Conservation (phyloP, 495 filamentous ascomycete genomes). For the Podospora didyma region DNA sequence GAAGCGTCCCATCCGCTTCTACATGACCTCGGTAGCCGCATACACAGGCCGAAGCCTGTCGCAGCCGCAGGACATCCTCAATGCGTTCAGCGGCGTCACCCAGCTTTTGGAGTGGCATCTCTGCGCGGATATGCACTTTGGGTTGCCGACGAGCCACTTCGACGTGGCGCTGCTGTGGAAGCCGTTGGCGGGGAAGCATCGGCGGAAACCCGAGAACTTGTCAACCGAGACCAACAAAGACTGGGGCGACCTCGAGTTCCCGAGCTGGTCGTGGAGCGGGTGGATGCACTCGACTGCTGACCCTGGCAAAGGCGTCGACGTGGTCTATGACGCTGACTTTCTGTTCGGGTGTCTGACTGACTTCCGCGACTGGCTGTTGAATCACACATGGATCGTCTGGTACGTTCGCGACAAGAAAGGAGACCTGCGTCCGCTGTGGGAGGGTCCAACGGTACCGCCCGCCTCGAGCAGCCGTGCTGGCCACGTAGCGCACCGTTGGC, state of each 20-base stretch:
- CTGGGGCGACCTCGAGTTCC: conserved; percentile 17
- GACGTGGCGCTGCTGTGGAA: conserved; percentile 29
- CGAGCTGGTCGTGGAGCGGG: conserved; percentile 35
- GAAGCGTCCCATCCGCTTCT: conserved; percentile 21
- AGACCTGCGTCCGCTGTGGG: conserved; percentile 14
- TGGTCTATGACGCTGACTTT: conserved; percentile 18
- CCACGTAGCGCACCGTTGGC: conserved; percentile 5
- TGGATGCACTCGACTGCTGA: conserved; percentile 19
- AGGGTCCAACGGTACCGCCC: conserved; percentile 11
- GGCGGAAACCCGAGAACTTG: background rate
- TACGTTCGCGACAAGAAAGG: conserved; percentile 30
- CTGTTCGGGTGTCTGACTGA: conserved; percentile 20
- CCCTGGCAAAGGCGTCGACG: too few relatives aligned
- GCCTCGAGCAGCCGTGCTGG: background rate
- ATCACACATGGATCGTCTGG: conserved; percentile 38
- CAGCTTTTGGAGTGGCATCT: conserved; percentile 16
- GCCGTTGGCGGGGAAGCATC: conserved; percentile 1
- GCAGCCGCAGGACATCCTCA: conserved; percentile 25
- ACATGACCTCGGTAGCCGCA: conserved; percentile 19
- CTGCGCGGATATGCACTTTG: conserved; percentile 16
- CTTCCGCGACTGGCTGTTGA: conserved; percentile 28
- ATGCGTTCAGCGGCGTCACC: conserved; percentile 28
- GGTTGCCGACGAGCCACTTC: conserved; percentile 28
- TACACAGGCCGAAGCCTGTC: conserved; percentile 27
- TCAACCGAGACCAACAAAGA: background rate